Evolutionary conservation across 352 stramenopile species (phyloP).

Genomic region (Phytopythium delawarense): DNA sequence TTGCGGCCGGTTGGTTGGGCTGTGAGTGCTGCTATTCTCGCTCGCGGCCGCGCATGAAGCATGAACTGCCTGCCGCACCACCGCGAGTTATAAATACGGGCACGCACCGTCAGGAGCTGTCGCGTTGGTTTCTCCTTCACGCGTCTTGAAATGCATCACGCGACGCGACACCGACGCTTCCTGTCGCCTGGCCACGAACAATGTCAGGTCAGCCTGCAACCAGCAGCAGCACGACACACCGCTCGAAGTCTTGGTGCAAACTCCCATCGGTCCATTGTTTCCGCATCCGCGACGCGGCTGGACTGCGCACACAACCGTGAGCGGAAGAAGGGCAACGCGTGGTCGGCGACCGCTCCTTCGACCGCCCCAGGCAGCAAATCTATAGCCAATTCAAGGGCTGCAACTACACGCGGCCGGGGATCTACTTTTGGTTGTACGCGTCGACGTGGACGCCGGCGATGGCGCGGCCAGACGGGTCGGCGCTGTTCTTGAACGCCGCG

Average conservation of each 20-base stretch:
- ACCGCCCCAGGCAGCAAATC: background rate
- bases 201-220: background rate
- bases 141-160: background rate
- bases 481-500: slow-evolving; percentile 90
- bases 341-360: background rate
- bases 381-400: slow-evolving; percentile 2
- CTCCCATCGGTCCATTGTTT: slow-evolving; percentile 1
- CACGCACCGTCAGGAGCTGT: background rate
- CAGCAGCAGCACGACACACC: background rate
- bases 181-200: background rate
- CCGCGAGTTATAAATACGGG: background rate
- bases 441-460: slow-evolving; percentile 94
- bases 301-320: background rate
- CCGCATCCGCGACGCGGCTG: background rate
- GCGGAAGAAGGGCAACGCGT: background rate
- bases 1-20: background rate
- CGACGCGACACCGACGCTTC: background rate
- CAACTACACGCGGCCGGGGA: background rate
- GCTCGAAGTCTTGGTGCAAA: background rate
- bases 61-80: background rate
- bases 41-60: background rate
- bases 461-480: slow-evolving; percentile 93
- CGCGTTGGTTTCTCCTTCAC: background rate
- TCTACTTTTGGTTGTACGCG: slow-evolving; percentile 68
- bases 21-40: background rate